Base-by-base conservation (phyloP, 108 stramenopile genomes). In the Nitzschia putrida region DNA sequence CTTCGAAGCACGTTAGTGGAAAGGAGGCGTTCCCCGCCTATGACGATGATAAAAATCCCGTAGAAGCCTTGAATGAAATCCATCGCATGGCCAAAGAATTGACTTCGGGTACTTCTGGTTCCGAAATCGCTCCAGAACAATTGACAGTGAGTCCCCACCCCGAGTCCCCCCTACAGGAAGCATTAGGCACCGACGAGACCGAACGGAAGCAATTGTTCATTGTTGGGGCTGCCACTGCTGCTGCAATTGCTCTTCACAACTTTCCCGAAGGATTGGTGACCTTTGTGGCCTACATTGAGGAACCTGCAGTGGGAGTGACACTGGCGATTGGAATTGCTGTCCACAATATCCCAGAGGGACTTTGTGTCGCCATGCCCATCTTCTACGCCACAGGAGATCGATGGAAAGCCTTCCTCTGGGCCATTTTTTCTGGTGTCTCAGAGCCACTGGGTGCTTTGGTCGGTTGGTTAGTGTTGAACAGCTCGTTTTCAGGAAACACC, bases 221-320 rank as follows among this genome's bases (percentile, higher is more conserved):
- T 45, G 83, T 84, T 79, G 87, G 94, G 21, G 23, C 90, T n/a
- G 73, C 83, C 41, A 91, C 90, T 10, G 95, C 92, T 20, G 29
- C 90, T 8, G 87, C 95, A 21, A 88, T 96, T 59, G 89, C 78
- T 12, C 57, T 91, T 47, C 92, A 93, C 84, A 96, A 96, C 77
- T 93, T 96, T 72, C 93, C 93, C 0, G 92, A 93, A 69, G 95
- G 95, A 29, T 79, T 95, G 11, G 95, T 91, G 8, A 93, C 93
- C 7, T 96, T 92, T 66, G 92, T 88, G 13, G 90, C 81, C 2
- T 69, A 83, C 18, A 49, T 93, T 11, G 67, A 75, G 42, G 87
- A 93, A 69, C 92, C 93, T 7, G 47, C 8, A 11, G 87, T 95
- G 12, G 93, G 95, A 1, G 56, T 73, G 9, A 80, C 88, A 12